These are phyloP conservation scores for Aspergillus olivimuriae DNA, from an alignment of 495 filamentous ascomycete genomes.

Conservation along the genomic window DNA sequence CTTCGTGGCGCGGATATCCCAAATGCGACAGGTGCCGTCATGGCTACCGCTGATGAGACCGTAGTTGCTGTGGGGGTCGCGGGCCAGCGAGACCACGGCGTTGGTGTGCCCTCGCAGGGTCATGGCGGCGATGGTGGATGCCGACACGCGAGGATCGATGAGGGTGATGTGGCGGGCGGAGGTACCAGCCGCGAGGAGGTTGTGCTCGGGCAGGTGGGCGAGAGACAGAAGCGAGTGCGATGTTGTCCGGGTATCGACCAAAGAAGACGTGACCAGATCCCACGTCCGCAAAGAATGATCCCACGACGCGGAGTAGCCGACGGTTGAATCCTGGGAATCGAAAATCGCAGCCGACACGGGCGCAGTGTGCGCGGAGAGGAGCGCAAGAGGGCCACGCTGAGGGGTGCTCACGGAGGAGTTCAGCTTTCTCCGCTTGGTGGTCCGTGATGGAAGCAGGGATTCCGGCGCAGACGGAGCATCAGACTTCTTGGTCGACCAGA, in stretches of 20 bases:
- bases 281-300: constrained; percentile 88
- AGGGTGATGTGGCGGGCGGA: constrained; percentile 82
- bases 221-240: constrained; percentile 76
- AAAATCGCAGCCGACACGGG: constrained; percentile 74
- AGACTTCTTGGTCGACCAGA: constrained; percentile 76
- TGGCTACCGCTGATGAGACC: constrained; percentile 75
- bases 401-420: constrained; percentile 56
- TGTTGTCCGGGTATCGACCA: constrained; percentile 74
- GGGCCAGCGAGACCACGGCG: constrained; percentile 63
- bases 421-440: constrained; percentile 72
- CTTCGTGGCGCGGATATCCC: constrained; percentile 78
- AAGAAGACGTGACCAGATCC: constrained; percentile 71
- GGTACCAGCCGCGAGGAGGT: constrained; percentile 77
- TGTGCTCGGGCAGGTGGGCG: constrained; percentile 56
- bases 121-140: constrained; percentile 68
- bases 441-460: constrained; percentile 54
- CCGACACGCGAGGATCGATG: constrained; percentile 75
- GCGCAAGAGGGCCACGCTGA: constrained; percentile 70
- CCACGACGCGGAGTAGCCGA: constrained; percentile 82
- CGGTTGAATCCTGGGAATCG: constrained; percentile 73
- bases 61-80: constrained; percentile 68
- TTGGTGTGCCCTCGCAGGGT: constrained; percentile 88
- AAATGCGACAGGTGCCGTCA: constrained; percentile 85
- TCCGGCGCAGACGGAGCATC: constrained; percentile 65
- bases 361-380: constrained; percentile 64